These are phyloP conservation scores for Pleurotus platypus DNA, from an alignment of 768 basidiomycete species.

Conservation along the genomic window DNA sequence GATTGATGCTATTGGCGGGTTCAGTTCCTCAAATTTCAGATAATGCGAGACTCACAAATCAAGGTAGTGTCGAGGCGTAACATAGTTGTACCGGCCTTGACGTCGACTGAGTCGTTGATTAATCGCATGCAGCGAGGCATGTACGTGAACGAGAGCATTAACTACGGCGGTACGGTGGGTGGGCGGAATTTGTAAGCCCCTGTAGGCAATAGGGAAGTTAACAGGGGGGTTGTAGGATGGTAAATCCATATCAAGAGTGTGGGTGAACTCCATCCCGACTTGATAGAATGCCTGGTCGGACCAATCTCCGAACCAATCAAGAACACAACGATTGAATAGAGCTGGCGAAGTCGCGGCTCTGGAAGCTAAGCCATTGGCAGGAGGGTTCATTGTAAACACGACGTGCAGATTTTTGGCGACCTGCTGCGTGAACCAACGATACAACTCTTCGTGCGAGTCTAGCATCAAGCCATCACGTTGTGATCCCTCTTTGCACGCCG, in stretches of 20 bases:
- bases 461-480: constrained; percentile 98
- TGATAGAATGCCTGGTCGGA: constrained; percentile 98
- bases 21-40: constrained; percentile 8
- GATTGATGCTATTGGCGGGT: constrained; percentile 71
- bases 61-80: constrained; percentile 95
- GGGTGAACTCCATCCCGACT: constrained; percentile 96
- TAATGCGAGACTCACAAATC: constrained; percentile 78
- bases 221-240: constrained; percentile 75
- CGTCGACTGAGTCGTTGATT: constrained; percentile 86
- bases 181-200: constrained; percentile 81
- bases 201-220: constrained; percentile 88
- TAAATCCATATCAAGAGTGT: constrained; percentile 88
- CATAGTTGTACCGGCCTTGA: constrained; percentile 95
- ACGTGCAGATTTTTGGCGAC: constrained; percentile 98
- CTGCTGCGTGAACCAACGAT: constrained; percentile 98
- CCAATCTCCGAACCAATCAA: constrained; percentile 99
- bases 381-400: constrained; percentile 99
- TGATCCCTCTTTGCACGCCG: constrained; percentile 99
- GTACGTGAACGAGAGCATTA: constrained; percentile 91
- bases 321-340: constrained; percentile 96
- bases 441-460: constrained; percentile 95
- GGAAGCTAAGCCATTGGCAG: constrained; percentile 91
- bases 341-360: constrained; percentile 97
- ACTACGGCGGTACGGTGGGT: constrained; percentile 86
- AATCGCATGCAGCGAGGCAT: constrained; percentile 84